These are phyloP conservation scores for Solanum ossicruentum DNA, from an alignment of 257 asterid genomes.

Conservation along the genomic window DNA sequence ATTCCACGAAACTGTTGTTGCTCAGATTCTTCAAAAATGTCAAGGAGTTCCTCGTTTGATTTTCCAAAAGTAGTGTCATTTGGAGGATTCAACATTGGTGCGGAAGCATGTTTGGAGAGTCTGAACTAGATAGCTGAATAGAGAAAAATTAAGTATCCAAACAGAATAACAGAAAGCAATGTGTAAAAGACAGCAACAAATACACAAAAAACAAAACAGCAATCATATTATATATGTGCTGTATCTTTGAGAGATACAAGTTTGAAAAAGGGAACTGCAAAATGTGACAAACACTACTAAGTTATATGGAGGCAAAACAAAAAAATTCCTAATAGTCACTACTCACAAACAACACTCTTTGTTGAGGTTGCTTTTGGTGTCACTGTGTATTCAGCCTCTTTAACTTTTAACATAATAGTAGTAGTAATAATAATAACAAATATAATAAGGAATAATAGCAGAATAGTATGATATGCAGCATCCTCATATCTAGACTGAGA, in stretches of 20 bases:
- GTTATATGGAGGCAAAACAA: slow-evolving; percentile 1
- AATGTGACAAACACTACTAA: neutral
- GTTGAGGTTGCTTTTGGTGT: slow-evolving; percentile 1
- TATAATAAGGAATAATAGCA: neutral
- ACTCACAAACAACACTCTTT: slow-evolving; percentile 1
- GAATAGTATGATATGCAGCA: neutral
- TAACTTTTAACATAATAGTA: neutral
- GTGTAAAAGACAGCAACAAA: neutral
- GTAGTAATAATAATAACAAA: neutral
- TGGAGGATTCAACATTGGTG: neutral
- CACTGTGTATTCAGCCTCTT: slow-evolving; percentile 1
- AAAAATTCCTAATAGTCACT: slow-evolving; percentile 7
- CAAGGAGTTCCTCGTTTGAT: neutral
- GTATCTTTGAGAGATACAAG: slow-evolving; percentile 15
- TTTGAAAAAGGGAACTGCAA: slow-evolving; percentile 14
- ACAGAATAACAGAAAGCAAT: neutral
- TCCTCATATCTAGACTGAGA: slow-evolving; percentile 17
- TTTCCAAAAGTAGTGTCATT: neutral
- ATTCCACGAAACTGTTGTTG: neutral
- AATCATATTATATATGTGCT: slow-evolving; percentile 2
- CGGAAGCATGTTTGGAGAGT: neutral
- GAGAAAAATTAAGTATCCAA: neutral
- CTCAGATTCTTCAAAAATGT: neutral
- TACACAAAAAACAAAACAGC: neutral
- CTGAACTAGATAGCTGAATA: neutral